These are phyloP conservation scores for Zygnema circumcarinatum DNA, from an alignment of 139 green algal species.

Conservation along the genomic window DNA sequence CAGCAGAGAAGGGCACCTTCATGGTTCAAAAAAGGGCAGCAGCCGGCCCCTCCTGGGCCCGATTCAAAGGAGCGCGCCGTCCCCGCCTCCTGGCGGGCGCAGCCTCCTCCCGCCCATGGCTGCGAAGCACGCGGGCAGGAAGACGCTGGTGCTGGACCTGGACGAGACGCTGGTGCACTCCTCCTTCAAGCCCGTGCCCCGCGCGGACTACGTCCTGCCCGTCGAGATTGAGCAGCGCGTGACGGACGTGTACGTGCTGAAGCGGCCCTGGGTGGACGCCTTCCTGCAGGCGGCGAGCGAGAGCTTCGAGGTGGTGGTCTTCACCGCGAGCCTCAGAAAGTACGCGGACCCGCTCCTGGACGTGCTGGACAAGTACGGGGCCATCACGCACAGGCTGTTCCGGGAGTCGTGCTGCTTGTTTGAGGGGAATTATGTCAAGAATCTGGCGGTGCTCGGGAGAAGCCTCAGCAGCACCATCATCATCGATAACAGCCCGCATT, in stretches of 20 bases:
- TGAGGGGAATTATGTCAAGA: conserved; percentile 90
- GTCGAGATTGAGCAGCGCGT: conserved; percentile 86
- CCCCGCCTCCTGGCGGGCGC: not conserved
- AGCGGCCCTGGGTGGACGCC: conserved; percentile 90
- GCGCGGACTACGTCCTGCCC: conserved; percentile 90
- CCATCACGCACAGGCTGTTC: conserved; percentile 91
- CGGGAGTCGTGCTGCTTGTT: conserved; percentile 88
- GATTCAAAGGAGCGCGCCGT: too few relatives aligned
- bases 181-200: conserved; percentile 90
- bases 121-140: conserved; percentile 46
- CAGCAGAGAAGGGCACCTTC: too few relatives aligned
- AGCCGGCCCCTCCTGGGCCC: too few relatives aligned
- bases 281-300: conserved; percentile 77
- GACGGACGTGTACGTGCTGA: conserved; percentile 81
- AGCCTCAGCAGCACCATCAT: conserved; percentile 85
- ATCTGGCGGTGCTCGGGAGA: conserved; percentile 86
- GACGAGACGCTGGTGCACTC: conserved; percentile 98
- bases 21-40: too few relatives aligned
- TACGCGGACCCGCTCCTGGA: conserved; percentile 88
- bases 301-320: conserved; percentile 47
- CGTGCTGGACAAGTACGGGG: conserved; percentile 80
- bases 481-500: conserved; percentile 96
- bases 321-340: conserved; percentile 68
- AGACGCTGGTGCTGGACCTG: conserved; percentile 86
- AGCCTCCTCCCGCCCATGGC: conserved; percentile 29